These are phyloP conservation scores for Cercospora canescens DNA, from an alignment of 2,329 filamentous ascomycete species.

Conservation along the genomic window DNA sequence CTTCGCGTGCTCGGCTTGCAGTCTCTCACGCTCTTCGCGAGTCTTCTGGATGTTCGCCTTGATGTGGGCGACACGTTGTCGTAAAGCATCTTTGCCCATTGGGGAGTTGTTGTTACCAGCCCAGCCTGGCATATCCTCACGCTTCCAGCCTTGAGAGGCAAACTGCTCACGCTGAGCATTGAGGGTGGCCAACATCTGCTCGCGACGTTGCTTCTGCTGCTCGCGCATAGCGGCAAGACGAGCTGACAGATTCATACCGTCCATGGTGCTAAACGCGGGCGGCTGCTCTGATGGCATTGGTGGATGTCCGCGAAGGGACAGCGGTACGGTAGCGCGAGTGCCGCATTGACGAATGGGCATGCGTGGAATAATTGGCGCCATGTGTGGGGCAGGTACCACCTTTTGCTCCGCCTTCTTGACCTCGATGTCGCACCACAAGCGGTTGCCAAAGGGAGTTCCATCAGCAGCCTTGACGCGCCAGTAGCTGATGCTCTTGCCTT, in stretches of 20 bases:
- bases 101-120: conserved; percentile 7
- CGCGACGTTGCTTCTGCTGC: conserved; percentile 37
- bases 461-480: conserved; percentile 87
- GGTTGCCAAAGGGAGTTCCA: conserved; percentile 83
- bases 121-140: conserved; percentile 19
- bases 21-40: conserved; percentile 33
- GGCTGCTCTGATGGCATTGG: conserved; percentile 21
- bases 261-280: conserved; percentile 20
- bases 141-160: conserved; percentile 17
- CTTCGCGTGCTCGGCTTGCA: conserved; percentile 24
- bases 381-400: background rate
- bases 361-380: conserved; percentile 10
- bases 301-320: background rate
- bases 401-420: conserved; percentile 48
- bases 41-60: conserved; percentile 35
- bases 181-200: conserved; percentile 34
- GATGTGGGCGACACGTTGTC: conserved; percentile 34
- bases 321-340: background rate
- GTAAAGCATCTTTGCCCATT: conserved; percentile 26
- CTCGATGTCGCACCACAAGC: conserved; percentile 89
- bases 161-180: conserved; percentile 27
- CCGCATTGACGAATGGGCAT: conserved; percentile 5
- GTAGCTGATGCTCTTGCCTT: conserved; percentile 86
- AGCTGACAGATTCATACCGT: conserved; percentile 23
- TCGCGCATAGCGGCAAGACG: conserved; percentile 30